phyloP scores from a whole-genome alignment of 2,329 filamentous ascomycete species.

The Phaeosphaeriaceae sp. region DNA sequence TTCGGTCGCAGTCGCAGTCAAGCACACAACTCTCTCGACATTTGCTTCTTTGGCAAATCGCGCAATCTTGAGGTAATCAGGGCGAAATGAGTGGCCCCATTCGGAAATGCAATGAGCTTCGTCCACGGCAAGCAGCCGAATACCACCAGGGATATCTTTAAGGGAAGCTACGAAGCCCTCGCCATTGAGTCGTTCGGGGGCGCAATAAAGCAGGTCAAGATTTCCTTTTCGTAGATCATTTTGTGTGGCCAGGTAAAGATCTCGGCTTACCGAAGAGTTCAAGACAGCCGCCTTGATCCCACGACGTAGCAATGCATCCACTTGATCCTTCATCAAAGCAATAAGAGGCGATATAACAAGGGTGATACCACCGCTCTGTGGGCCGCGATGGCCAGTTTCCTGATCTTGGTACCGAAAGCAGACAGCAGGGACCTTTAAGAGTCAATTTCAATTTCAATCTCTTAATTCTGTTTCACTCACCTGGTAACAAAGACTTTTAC shows the following conservation, averaged over 20 bases:
- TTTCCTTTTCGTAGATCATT: constrained; percentile 67
- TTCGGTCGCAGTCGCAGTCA: constrained; percentile 91
- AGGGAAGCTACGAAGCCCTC: constrained; percentile 69
- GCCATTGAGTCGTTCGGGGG: constrained; percentile 93
- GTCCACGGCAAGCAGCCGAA: constrained; percentile 89
- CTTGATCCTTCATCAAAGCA: constrained; percentile 96
- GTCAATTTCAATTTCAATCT: constrained; percentile 5
- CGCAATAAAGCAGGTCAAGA: constrained; percentile 88
- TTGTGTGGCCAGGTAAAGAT: constrained; percentile 67
- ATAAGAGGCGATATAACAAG: constrained; percentile 90
- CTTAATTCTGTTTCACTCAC: constrained; percentile 53
- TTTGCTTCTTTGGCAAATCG: constrained; percentile 80
- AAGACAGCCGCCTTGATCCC: constrained; percentile 81
- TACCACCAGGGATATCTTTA: constrained; percentile 67
- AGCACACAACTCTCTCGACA: constrained; percentile 74
- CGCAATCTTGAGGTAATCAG: constrained; percentile 81
- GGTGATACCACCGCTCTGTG: constrained; percentile 78
- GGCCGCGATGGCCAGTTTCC: constrained; percentile 43
- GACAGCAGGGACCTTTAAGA: constrained; percentile 47
- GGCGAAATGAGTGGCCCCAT: constrained; percentile 97
- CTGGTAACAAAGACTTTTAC: constrained; percentile 96
- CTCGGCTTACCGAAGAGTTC: constrained; percentile 65
- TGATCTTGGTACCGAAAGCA: constrained; percentile 51
- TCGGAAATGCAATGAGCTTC: constrained; percentile 96
- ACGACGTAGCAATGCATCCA: constrained; percentile 72